These are phyloP conservation scores for Entomortierella parvispora DNA, from an alignment of 192 early-diverging fungal species.

Conservation along the genomic window DNA sequence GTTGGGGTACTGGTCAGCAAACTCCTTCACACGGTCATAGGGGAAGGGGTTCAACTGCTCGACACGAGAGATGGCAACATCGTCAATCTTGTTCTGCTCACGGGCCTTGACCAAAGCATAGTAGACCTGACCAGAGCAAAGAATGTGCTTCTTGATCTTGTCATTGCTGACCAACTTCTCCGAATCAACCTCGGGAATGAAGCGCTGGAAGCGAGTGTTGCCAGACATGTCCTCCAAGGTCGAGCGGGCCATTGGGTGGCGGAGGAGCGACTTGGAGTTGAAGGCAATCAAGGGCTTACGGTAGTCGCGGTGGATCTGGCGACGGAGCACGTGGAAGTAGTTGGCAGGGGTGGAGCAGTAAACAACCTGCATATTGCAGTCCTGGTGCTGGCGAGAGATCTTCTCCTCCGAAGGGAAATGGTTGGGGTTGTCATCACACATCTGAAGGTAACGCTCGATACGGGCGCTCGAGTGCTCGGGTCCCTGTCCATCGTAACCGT, in stretches of 20 bases:
- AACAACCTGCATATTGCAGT: constrained; percentile 98
- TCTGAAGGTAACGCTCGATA: constrained; percentile 95
- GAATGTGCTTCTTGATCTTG: constrained; percentile 90
- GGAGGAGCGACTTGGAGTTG: constrained; percentile 90
- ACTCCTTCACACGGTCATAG: constrained; percentile 87
- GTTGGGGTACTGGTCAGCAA: constrained; percentile 91
- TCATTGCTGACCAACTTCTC: constrained; percentile 80
- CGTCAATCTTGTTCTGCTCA: constrained; percentile 87
- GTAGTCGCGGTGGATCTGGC: constrained; percentile 98
- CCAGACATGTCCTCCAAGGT: constrained; percentile 83
- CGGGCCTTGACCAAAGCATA: constrained; percentile 90
- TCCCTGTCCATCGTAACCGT: constrained; percentile 99
- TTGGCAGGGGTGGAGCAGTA: constrained; percentile 97
- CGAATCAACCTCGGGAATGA: constrained; percentile 93
- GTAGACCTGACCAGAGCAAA: constrained; percentile 98
- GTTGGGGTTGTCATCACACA: constrained; percentile 96
- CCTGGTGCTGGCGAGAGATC: constrained; percentile 93
- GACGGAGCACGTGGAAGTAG: constrained; percentile 95
- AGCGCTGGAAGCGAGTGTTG: constrained; percentile 86
- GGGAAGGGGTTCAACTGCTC: constrained; percentile 98
- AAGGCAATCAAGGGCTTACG: constrained; percentile 89
- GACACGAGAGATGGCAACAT: constrained; percentile 92
- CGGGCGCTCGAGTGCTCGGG: constrained; percentile 97
- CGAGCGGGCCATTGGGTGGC: constrained; percentile 93
- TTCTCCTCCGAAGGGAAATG: constrained; percentile 82